Evolutionary conservation across 164 flowering plant genomes (phyloP).

Genomic region (Sextonia rubra): DNA sequence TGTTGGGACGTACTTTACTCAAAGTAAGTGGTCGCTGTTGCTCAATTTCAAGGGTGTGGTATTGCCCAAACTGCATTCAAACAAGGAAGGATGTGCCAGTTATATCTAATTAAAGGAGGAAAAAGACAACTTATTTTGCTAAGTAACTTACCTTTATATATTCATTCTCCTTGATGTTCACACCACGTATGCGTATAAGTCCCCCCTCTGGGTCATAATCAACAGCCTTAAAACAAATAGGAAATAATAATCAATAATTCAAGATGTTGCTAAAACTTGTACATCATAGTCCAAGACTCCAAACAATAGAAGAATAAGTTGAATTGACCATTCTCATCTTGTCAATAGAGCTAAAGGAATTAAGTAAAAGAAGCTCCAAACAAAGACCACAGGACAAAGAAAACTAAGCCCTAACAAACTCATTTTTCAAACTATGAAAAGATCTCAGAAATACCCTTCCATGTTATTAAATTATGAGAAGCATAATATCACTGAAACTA

Average conservation of each 20-base stretch:
- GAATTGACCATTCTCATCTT: not conserved
- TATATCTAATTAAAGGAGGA: too few relatives aligned
- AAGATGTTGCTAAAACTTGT: not conserved
- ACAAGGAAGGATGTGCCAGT: too few relatives aligned
- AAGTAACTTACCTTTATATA: constrained; percentile 55
- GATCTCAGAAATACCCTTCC: not conserved
- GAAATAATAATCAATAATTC: not conserved
- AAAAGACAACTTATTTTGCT: constrained; percentile 1
- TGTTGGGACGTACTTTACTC: constrained; percentile 49
- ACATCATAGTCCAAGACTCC: not conserved
- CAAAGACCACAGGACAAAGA: not conserved
- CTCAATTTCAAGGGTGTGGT: constrained; percentile 86
- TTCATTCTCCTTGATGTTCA: constrained; percentile 66
- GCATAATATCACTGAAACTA: not conserved
- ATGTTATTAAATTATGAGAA: not conserved
- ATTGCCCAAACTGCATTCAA: constrained; percentile 75
- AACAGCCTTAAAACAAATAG: constrained; percentile 28
- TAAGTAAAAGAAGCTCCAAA: not conserved
- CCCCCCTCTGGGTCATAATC: constrained; percentile 82
- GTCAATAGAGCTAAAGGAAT: not conserved
- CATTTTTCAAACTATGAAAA: not conserved
- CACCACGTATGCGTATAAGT: constrained; percentile 75
- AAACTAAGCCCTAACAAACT: not conserved
- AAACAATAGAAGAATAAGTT: constrained; percentile 1
- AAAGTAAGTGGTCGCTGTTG: constrained; percentile 77